Conservation (phyloP, 228 moss, liverwort and hornwort species). For the Sphagnum magellanicum region DNA sequence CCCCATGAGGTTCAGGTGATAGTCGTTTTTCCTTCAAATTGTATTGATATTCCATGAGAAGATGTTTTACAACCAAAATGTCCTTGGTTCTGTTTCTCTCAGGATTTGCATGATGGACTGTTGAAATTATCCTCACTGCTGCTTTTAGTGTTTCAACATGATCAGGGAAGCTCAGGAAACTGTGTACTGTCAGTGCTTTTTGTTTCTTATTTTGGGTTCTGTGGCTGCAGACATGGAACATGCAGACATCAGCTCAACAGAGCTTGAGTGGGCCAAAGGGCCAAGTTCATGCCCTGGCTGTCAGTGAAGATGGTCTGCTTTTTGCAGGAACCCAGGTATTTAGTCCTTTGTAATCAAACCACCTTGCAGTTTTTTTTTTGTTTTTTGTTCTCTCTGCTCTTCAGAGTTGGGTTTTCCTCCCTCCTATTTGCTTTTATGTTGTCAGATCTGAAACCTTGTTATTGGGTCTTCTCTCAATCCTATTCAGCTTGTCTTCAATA, state of each 20-base stretch:
- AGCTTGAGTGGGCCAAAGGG: conserved; percentile 61
- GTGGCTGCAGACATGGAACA: conserved; percentile 70
- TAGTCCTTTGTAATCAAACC: background rate
- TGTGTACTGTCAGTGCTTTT: background rate
- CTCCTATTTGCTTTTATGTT: no score
- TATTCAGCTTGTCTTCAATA: no score
- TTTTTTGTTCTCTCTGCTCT: background rate
- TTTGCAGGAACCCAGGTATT: conserved; percentile 35
- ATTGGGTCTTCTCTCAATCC: no score
- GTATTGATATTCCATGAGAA: background rate
- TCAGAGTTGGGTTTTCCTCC: no score
- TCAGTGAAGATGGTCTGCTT: conserved; percentile 56
- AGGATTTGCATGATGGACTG: no score
- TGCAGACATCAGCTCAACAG: conserved; percentile 66
- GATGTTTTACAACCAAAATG: background rate
- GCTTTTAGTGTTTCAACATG: no score
- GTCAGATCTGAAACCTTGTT: no score
- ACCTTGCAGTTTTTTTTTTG: background rate
- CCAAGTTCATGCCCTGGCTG: conserved; percentile 85
- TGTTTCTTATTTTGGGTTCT: conserved; percentile 9
- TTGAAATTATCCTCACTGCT: no score
- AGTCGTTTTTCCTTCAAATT: background rate
- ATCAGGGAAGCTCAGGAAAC: background rate
- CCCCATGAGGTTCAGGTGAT: conserved; percentile 85
- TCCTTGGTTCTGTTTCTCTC: no score